phyloP scores from a whole-genome alignment of 371 early-diverging fungal genomes.

The Umbelopsis sp. region DNA sequence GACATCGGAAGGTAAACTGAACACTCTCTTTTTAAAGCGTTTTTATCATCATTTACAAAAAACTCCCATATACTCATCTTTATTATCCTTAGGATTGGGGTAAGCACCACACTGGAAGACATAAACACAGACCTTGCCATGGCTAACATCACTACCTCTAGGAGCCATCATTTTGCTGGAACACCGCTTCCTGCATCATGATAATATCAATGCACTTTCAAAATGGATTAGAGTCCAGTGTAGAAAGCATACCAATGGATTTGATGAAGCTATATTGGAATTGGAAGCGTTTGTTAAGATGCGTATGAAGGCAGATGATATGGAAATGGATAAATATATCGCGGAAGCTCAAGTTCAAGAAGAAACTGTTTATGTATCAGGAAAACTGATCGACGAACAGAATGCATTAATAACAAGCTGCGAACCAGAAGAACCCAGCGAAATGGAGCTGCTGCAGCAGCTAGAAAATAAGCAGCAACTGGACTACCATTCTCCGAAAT shows the following conservation, averaged over 20 bases:
- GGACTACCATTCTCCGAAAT: too few species aligned
- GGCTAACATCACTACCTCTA: constrained; percentile 27
- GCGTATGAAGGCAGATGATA: constrained; percentile 7
- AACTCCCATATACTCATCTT: neutral
- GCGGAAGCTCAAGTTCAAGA: neutral
- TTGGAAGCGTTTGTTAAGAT: constrained; percentile 36
- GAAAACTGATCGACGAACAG: neutral
- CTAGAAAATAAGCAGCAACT: too few species aligned
- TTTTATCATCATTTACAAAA: neutral
- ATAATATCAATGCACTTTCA: constrained; percentile 57
- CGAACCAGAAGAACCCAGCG: too few species aligned
- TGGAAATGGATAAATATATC: neutral
- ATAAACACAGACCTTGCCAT: too few species aligned
- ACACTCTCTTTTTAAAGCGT: too few species aligned
- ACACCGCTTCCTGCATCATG: constrained; percentile 46
- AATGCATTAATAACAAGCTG: too few species aligned
- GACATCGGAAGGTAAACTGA: constrained; percentile 79
- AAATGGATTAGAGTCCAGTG: constrained; percentile 69
- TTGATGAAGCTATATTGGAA: constrained; percentile 41
- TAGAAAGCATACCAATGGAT: constrained; percentile 26
- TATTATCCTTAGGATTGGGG: constrained; percentile 42
- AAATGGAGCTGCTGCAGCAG: too few species aligned
- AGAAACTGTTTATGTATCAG: neutral
- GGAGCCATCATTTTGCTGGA: constrained; percentile 74
- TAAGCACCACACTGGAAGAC: neutral